phyloP scores from a whole-genome alignment of 768 basidiomycete genomes.

The Ephemerocybe angulata region DNA sequence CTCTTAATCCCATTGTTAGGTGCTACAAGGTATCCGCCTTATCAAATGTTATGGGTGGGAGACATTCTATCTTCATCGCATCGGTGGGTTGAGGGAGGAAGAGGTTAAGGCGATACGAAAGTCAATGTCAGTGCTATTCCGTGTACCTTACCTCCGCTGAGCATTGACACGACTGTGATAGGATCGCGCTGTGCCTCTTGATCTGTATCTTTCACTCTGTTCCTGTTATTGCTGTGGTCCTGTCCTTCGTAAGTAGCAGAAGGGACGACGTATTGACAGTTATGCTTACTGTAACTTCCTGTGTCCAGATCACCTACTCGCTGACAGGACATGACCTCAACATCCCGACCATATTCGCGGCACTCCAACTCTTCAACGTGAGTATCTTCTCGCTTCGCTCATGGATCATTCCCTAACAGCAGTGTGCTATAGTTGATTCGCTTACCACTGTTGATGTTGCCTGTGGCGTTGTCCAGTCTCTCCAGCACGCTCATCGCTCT shows the following conservation, averaged over 20 bases:
- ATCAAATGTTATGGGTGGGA: conserved; percentile 67
- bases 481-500: conserved; percentile 51
- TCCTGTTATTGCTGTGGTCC: conserved; percentile 47
- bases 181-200: conserved; percentile 33
- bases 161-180: conserved; percentile 18
- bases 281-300: background rate
- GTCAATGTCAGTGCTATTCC: conserved; percentile 29
- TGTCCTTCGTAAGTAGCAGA: conserved; percentile 44
- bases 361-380: conserved; percentile 58
- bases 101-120: conserved; percentile 39
- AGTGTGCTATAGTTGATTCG: conserved; percentile 56
- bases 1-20: background rate
- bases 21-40: conserved; percentile 59
- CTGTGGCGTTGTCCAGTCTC: conserved; percentile 45
- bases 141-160: background rate
- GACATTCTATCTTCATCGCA: conserved; percentile 41
- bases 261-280: background rate
- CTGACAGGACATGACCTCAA: conserved; percentile 54
- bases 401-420: conserved; percentile 54
- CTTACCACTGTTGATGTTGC: conserved; percentile 52
- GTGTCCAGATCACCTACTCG: conserved; percentile 56
- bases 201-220: conserved; percentile 46
- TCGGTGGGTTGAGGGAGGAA: conserved; percentile 35
- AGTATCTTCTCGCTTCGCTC: conserved; percentile 6
- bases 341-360: conserved; percentile 52